phyloP scores from a whole-genome alignment of 352 stramenopile species.

The Thraustotheca clavata region DNA sequence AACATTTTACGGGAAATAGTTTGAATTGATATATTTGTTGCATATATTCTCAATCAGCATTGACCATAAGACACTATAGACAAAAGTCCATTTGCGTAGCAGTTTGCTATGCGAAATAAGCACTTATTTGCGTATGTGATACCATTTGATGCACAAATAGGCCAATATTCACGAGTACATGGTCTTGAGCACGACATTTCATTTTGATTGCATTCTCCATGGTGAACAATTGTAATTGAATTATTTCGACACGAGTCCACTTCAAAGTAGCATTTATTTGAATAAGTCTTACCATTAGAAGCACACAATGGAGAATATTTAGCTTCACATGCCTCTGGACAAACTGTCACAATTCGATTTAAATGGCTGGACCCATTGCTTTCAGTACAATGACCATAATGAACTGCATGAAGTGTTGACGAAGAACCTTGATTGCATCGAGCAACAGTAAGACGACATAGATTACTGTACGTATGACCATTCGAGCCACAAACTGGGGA shows the following conservation, averaged over 20 bases:
- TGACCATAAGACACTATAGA: too few species aligned
- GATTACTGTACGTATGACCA: constrained; percentile 30
- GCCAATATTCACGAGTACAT: background rate
- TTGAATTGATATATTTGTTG: too few species aligned
- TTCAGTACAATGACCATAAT: background rate
- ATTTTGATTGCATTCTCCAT: background rate
- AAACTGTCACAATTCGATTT: background rate
- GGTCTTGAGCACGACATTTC: background rate
- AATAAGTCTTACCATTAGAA: constrained; percentile 24
- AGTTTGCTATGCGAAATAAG: constrained; percentile 36
- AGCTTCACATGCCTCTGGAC: background rate
- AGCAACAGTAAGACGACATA: constrained; percentile 27
- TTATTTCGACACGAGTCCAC: constrained; percentile 14
- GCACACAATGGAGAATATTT: constrained; percentile 16
- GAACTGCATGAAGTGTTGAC: constrained; percentile 1
- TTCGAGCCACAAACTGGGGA: constrained; percentile 29
- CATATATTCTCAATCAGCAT: too few species aligned
- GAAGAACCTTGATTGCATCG: constrained; percentile 8
- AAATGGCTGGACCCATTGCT: background rate
- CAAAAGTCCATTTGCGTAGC: constrained; percentile 25
- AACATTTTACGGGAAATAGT: too few species aligned
- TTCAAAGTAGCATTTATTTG: constrained; percentile 24
- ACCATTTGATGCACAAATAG: constrained; percentile 47
- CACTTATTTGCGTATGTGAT: constrained; percentile 48
- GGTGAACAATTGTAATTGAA: background rate